phyloP scores from a whole-genome alignment of 805 yeast species.

The Candida wancherniae region DNA sequence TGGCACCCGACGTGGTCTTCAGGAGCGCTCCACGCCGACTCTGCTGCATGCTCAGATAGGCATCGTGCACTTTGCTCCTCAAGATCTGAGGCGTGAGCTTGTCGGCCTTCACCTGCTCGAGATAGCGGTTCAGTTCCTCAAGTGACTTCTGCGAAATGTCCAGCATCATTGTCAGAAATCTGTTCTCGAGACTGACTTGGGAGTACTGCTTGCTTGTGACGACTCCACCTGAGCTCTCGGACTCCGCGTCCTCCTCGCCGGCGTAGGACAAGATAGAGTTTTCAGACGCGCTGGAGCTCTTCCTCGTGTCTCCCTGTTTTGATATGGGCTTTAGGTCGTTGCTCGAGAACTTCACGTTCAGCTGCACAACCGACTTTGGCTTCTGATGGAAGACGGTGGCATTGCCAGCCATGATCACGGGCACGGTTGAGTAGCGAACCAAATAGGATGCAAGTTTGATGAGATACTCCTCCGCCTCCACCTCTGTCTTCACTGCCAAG shows the following conservation, averaged over 20 bases:
- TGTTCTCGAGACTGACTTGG: constrained; percentile 5
- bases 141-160: constrained; percentile 25
- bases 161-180: constrained; percentile 22
- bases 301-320: constrained; percentile 5
- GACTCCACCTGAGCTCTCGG: too few species aligned
- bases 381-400: constrained; percentile 16
- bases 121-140: constrained; percentile 23
- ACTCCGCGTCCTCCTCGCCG: constrained; percentile 9
- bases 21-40: constrained; percentile 8
- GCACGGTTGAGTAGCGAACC: constrained; percentile 36
- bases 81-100: constrained; percentile 12
- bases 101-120: constrained; percentile 16
- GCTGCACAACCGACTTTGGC: constrained; percentile 3
- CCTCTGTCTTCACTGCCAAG: constrained; percentile 4
- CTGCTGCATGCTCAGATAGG: constrained; percentile 20
- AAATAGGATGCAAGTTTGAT: constrained; percentile 35
- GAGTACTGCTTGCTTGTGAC: constrained; percentile 3
- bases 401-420: constrained; percentile 35
- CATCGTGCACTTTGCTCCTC: constrained; percentile 32
- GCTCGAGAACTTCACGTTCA: constrained; percentile 13
- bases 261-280: constrained; percentile 17
- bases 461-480: constrained; percentile 23
- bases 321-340: constrained; percentile 3
- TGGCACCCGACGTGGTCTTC: constrained; percentile 9
- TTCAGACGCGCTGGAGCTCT: constrained; percentile 12